Base-by-base conservation (phyloP, 2,329 filamentous ascomycete species). In the Clarireedia hainanense region DNA sequence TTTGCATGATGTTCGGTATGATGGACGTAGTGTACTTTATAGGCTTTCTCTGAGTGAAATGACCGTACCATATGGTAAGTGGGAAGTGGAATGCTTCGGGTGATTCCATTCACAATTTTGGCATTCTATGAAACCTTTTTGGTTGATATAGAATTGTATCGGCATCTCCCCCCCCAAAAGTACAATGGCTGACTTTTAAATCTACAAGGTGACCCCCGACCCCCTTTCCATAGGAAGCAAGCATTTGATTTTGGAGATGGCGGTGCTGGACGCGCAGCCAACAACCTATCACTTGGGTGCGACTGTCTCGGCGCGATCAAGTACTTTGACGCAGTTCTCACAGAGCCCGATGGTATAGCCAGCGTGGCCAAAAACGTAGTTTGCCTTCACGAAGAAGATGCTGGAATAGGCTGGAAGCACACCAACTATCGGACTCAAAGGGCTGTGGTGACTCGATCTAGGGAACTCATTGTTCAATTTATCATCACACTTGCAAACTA, bases 211-310 rank as follows among this genome's bases (percentile, higher is more conserved):
- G 83, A 86, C 62, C 80, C 80, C 7, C 75, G 84, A 5, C 73
- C 77, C 4, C 82, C 83, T 0, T 86, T 79, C 65, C 81, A 84
- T 49, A 75, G 82, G 50, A 87, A 88, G 66, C 80, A 84, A 57
- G 84, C 83, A 3, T 87, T 88, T 62, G 84, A 88, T 64, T 81
- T 87, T 59, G 84, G 84, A 2, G 84, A 87, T 60, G 82, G 78
- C 23, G 84, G 83, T 15, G 80, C 81, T 26, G 84, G 84, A 6
- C 77, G 79, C 55, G 81, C 79, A 54, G 81, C 83, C 23, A 87
- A 88, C 65, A 86, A 88, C 61, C 74, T 89, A 1, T 74, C 76
- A 24, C 74, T 88, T 2, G 84, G 85, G 23, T 88, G 85, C 60
- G 85, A 88, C 65, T 84, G 85, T 65, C 74, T 89, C 0, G 86